phyloP scores from a whole-genome alignment of 805 yeast genomes.

The Candida namnaoensis region DNA sequence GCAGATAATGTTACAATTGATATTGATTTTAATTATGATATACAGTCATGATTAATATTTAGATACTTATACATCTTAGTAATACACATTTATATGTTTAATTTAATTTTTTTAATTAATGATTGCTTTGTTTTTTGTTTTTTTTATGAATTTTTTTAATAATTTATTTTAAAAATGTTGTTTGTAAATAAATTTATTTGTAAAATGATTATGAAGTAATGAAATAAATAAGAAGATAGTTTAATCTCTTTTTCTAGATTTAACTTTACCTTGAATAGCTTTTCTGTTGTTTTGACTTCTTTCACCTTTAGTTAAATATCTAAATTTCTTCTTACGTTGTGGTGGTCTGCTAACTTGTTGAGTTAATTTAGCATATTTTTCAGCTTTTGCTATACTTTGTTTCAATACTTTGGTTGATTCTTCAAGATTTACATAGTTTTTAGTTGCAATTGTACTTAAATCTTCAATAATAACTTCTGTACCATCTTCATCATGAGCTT shows the following conservation, averaged over 20 bases:
- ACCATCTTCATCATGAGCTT: constrained; percentile 23
- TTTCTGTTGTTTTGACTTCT: constrained; percentile 52
- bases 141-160: too few species aligned
- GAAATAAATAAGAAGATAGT: too few species aligned
- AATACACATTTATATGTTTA: too few species aligned
- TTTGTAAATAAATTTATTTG: too few species aligned
- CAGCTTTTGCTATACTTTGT: constrained; percentile 69
- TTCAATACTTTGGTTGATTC: constrained; percentile 64
- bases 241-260: constrained; percentile 11
- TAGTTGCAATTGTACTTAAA: constrained; percentile 43
- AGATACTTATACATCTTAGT: too few species aligned
- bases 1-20: too few species aligned
- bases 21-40: too few species aligned
- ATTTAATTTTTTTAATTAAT: too few species aligned
- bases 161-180: too few species aligned
- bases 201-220: too few species aligned
- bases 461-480: constrained; percentile 40
- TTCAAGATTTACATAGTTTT: constrained; percentile 64
- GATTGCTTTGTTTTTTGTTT: too few species aligned
- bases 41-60: too few species aligned
- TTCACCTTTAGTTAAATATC: constrained; percentile 78
- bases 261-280: constrained; percentile 27
- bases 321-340: constrained; percentile 67
- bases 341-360: constrained; percentile 15
- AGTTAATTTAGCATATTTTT: constrained; percentile 63